phyloP scores from a whole-genome alignment of 257 asterid species.

The Vinca minor region DNA sequence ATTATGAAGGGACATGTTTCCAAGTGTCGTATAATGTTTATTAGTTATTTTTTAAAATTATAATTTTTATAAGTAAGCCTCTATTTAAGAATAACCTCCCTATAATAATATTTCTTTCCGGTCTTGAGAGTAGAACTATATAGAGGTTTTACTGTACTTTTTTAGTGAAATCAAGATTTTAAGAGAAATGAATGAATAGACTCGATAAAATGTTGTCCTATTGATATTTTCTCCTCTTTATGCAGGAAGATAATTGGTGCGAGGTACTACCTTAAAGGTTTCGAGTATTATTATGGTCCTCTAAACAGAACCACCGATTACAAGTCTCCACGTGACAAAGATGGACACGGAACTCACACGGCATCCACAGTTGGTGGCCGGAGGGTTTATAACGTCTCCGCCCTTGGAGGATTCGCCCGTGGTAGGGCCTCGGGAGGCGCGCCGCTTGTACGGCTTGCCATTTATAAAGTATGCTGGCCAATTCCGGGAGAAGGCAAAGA shows the following conservation, averaged over 20 bases:
- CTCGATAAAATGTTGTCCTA: too few relatives aligned
- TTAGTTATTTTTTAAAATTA: too few relatives aligned
- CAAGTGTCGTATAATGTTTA: too few relatives aligned
- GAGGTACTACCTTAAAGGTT: slow-evolving; percentile 69
- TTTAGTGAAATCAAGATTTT: too few relatives aligned
- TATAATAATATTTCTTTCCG: too few relatives aligned
- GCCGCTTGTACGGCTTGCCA: slow-evolving; percentile 66
- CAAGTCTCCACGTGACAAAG: slow-evolving; percentile 77
- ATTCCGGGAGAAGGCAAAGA: slow-evolving; percentile 47
- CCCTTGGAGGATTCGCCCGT: slow-evolving; percentile 69
- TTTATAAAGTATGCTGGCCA: slow-evolving; percentile 91
- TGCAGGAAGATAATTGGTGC: slow-evolving; percentile 84
- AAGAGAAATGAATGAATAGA: too few relatives aligned
- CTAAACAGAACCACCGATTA: slow-evolving; percentile 52
- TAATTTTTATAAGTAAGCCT: too few relatives aligned
- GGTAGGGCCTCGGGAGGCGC: slow-evolving; percentile 93
- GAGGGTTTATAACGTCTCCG: slow-evolving; percentile 34
- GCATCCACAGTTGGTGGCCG: slow-evolving; percentile 66
- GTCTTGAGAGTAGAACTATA: too few relatives aligned
- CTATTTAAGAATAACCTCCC: too few relatives aligned
- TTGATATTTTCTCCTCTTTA: background rate
- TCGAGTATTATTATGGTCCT: slow-evolving; percentile 53
- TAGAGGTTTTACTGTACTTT: too few relatives aligned
- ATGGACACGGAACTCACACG: slow-evolving; percentile 96
- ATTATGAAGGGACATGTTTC: too few relatives aligned